Percentiles rank a stretch among this genome's conserved stretches.
phyloP scores from a whole-genome alignment of 1,284 basidiomycete genomes.

The Sanguinoderma infundibulare region DNA sequence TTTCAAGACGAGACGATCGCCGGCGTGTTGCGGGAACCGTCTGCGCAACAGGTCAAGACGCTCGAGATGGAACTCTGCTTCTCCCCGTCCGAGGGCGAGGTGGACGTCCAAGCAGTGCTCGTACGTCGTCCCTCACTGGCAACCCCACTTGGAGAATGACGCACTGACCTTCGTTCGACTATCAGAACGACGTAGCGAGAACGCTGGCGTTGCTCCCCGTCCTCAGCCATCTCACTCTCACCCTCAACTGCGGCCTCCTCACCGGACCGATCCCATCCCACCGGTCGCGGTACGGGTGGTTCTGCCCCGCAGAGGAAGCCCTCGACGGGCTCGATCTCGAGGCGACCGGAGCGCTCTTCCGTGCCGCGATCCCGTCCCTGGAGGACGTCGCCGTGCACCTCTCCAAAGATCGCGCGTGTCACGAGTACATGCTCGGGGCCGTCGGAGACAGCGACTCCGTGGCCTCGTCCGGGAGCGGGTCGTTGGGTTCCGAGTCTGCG shows the following conservation, averaged over 20 bases:
- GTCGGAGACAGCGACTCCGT: background rate
- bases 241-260: conserved; percentile 9
- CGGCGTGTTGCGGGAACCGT: background rate
- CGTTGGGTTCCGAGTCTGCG: background rate
- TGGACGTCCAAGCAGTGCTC: background rate
- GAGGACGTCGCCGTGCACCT: background rate
- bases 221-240: conserved; percentile 8
- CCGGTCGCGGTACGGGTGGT: background rate
- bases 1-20: background rate
- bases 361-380: conserved; percentile 2
- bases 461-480: background rate
- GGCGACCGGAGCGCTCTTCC: background rate
- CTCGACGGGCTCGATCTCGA: background rate
- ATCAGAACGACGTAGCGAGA: conserved; percentile 5
- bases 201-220: background rate
- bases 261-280: background rate
- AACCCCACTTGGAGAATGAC: background rate
- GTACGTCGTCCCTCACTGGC: background rate
- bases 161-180: background rate
- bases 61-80: conserved; percentile 11
- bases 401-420: background rate
- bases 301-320: background rate
- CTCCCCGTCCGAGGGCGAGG: conserved; percentile 3
- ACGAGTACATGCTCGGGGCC: background rate
- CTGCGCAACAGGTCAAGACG: background rate